Conservation (phyloP, 1,139 yeast species). For the Geotrichum macrosporum region DNA sequence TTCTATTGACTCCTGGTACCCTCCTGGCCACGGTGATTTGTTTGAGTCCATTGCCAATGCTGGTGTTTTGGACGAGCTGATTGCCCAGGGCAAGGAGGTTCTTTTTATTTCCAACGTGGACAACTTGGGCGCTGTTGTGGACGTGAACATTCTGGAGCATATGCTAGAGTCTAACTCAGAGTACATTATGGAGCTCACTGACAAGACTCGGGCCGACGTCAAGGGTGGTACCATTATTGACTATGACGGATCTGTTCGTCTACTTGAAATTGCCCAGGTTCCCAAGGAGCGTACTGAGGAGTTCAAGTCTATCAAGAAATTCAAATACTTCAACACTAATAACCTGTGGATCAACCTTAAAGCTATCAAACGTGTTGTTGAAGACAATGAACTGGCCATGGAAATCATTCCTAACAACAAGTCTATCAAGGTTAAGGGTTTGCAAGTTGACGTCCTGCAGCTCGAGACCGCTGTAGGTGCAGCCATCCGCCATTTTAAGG, state of each 20-base stretch:
- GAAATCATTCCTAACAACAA: constrained; percentile 95
- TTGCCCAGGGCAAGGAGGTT: constrained; percentile 91
- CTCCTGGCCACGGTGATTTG: constrained; percentile 98
- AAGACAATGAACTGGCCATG: constrained; percentile 72
- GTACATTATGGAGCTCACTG: constrained; percentile 96
- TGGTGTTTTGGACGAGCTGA: constrained; percentile 85
- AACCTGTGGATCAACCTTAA: constrained; percentile 94
- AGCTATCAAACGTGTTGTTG: constrained; percentile 90
- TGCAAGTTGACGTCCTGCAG: constrained; percentile 82
- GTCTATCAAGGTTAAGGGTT: constrained; percentile 69
- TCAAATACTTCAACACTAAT: constrained; percentile 96
- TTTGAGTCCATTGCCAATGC: constrained; percentile 85
- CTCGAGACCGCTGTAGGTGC: constrained; percentile 99
- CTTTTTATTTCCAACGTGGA: constrained; percentile 97
- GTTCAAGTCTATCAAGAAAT: constrained; percentile 94
- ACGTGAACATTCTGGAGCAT: constrained; percentile 82
- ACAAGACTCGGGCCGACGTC: constrained; percentile 98
- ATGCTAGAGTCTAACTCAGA: constrained; percentile 90
- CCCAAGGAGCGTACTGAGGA: constrained; percentile 98
- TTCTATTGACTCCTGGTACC: constrained; percentile 85
- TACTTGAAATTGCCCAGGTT: constrained; percentile 96
- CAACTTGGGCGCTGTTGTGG: constrained; percentile 97
- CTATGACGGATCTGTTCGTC: constrained; percentile 90
- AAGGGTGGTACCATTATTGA: constrained; percentile 98
- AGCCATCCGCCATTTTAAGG: constrained; percentile 90